phyloP scores from a whole-genome alignment of 495 filamentous ascomycete species.

The Aspergillus olivimuriae region DNA sequence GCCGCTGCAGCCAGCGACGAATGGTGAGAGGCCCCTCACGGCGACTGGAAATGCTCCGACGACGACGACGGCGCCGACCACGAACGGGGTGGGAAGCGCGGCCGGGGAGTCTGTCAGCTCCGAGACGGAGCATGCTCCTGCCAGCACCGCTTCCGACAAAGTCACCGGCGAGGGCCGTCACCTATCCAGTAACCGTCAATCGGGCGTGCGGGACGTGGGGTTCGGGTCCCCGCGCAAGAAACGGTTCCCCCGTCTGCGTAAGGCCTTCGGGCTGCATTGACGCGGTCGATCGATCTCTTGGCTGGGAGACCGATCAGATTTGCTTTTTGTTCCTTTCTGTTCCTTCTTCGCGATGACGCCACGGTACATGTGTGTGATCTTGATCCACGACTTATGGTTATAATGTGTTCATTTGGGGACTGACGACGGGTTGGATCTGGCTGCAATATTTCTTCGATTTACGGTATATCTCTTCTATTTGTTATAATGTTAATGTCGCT shows the following conservation, averaged over 20 bases:
- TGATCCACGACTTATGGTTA: too few relatives aligned
- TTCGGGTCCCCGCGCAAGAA: conserved; percentile 43
- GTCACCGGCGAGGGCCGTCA: neutral
- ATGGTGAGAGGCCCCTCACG: conserved; percentile 5
- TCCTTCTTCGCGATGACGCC: conserved; percentile 5
- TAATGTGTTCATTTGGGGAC: too few relatives aligned
- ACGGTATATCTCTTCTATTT: conserved; percentile 1
- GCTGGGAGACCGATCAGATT: conserved; percentile 20
- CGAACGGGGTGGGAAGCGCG: conserved; percentile 12
- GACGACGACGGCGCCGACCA: neutral
- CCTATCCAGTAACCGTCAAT: neutral
- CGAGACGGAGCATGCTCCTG: conserved; percentile 3
- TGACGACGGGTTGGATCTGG: conserved; percentile 3
- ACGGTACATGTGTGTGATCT: neutral
- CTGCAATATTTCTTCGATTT: conserved; percentile 11
- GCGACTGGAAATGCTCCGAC: neutral
- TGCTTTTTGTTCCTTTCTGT: conserved; percentile 7
- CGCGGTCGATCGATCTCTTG: neutral
- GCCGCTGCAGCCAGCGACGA: conserved; percentile 24
- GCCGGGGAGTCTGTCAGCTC: neutral
- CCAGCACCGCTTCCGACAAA: neutral
- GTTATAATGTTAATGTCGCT: conserved; percentile 8
- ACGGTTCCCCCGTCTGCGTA: conserved; percentile 42
- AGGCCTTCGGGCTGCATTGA: conserved; percentile 37
- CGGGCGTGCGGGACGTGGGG: conserved; percentile 27